Conservation (phyloP, 306 rosid species). For the Geum urbanum region DNA sequence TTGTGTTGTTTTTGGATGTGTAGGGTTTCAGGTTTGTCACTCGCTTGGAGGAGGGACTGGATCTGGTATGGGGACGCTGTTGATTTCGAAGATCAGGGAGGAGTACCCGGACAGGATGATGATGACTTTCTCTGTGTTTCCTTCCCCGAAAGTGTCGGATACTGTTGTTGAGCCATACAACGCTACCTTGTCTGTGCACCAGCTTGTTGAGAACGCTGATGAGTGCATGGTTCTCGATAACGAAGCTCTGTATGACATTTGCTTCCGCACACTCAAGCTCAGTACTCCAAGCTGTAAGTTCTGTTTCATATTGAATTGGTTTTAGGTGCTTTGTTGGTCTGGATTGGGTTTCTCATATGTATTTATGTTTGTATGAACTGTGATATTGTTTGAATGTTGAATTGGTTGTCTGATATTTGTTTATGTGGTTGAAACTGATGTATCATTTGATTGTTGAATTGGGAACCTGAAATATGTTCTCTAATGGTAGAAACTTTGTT, state of each 20-base stretch:
- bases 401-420: neutral
- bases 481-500: neutral
- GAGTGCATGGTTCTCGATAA: slow-evolving; percentile 78
- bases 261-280: slow-evolving; percentile 78
- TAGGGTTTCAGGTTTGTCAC: slow-evolving; percentile 76
- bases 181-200: slow-evolving; percentile 72
- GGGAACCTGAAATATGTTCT: neutral
- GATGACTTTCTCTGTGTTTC: slow-evolving; percentile 67
- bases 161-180: slow-evolving; percentile 80
- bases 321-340: neutral
- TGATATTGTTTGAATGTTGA: neutral
- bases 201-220: slow-evolving; percentile 71
- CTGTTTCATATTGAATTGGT: too few relatives aligned
- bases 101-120: slow-evolving; percentile 69
- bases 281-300: slow-evolving; percentile 76
- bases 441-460: neutral
- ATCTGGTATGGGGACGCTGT: slow-evolving; percentile 75
- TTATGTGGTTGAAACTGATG: neutral
- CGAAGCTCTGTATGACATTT: slow-evolving; percentile 68
- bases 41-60: slow-evolving; percentile 82
- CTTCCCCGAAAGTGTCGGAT: slow-evolving; percentile 51
- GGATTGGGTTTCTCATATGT: neutral
- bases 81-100: slow-evolving; percentile 70
- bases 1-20: neutral
- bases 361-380: neutral